Base-by-base conservation (phyloP, 176 grass and related monocot species). In the Carex kokanica region DNA sequence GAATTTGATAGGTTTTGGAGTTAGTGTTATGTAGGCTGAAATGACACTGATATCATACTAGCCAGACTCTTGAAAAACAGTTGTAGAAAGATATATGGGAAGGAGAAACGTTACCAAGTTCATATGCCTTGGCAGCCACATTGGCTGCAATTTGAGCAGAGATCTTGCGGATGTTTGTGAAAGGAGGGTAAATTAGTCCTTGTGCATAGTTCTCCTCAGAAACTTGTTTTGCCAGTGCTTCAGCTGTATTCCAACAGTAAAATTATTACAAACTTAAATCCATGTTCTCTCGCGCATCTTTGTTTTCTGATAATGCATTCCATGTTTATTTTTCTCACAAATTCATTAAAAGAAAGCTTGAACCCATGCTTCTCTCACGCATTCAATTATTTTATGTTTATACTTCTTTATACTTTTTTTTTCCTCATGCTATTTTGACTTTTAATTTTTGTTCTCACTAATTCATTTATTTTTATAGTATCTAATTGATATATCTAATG, bases 131-230 rank as follows among this genome's bases (percentile, higher is more conserved):
- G 21, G 90, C 92, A 27, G 92, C 95, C 1, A 98, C 95, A 66
- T 93, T 89, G 63, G 95, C 92, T 41, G 95, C 90, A 85, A 98
- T 98, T 32, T 88, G 66, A 10, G 95, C 95, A 2, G 95, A 98
- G 84, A 98, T 98, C 74, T 88, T 88, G 79, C 92, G 84, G 90
- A 98, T 98, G 79, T 90, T 93, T 82, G 89, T 93, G 88, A 98
- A 98, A 0, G 92, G 92, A 87, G 95, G 95, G 82, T 94, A 98
- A 85, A 98, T 93, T 64, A 98, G 87, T 6, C 92, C 92, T 61
- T 84, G 87, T 20, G 60, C 92, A 51, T 84, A 98, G 72, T 95
- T 91, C 74, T 98, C 92, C 31, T 93, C 74, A 0, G 61, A 88
- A 15, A 91, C 92, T 91, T 98, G 85, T 79, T 94, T 86, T 17